phyloP scores from a whole-genome alignment of 228 moss, liverwort and hornwort species.

The Sphagnum magellanicum region DNA sequence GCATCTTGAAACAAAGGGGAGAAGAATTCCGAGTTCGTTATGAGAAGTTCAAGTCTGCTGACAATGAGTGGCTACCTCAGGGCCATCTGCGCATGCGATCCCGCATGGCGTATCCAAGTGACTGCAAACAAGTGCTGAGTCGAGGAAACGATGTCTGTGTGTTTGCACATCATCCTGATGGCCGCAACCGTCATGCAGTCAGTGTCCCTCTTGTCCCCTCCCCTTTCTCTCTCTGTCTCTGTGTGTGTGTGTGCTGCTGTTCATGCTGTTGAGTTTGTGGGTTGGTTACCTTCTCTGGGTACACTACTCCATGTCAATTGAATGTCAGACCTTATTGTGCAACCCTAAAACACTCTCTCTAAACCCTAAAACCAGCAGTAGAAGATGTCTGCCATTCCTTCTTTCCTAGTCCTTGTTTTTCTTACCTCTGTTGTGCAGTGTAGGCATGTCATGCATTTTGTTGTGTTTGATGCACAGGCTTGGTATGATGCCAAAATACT shows the following conservation, averaged over 20 bases:
- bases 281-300: no score
- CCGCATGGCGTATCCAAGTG: slow-evolving; percentile 16
- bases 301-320: no score
- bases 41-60: slow-evolving; percentile 10
- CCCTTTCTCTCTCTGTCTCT: background rate
- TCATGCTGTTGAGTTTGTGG: no score
- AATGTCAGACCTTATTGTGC: no score
- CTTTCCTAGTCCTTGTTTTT: no score
- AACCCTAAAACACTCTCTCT: no score
- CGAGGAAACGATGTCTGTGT: slow-evolving; percentile 41
- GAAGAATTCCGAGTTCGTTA: slow-evolving; percentile 38
- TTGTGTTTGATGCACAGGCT: slow-evolving; percentile 17
- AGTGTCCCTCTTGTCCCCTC: slow-evolving; percentile 1
- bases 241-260: no score
- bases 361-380: no score
- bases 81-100: slow-evolving; percentile 43
- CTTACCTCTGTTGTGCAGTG: no score
- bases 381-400: no score
- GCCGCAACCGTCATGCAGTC: slow-evolving; percentile 8
- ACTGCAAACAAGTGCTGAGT: slow-evolving; percentile 16
- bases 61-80: slow-evolving; percentile 34
- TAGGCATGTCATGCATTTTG: no score
- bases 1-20: slow-evolving; percentile 15
- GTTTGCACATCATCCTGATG: slow-evolving; percentile 38
- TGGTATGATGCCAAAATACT: slow-evolving; percentile 50